These are phyloP conservation scores for Albugo candida DNA, from an alignment of 352 stramenopile genomes.

Conservation along the genomic window DNA sequence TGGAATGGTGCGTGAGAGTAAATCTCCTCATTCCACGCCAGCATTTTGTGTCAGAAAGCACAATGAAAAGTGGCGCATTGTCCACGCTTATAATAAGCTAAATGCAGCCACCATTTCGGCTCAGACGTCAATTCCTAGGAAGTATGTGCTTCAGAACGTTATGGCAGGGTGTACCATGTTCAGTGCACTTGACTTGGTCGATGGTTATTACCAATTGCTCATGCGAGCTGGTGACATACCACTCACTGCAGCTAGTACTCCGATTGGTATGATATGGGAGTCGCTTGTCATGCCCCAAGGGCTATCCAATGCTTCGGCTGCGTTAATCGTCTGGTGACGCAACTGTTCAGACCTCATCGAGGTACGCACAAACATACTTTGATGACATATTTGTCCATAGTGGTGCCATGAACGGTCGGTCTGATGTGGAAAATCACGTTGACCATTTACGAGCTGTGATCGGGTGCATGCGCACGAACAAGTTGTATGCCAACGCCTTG, in stretches of 20 bases:
- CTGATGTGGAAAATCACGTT: conserved; percentile 7
- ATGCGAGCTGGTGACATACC: too few species aligned
- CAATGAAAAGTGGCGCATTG: conserved; percentile 11
- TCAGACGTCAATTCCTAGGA: conserved; percentile 6
- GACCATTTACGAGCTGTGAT: conserved; percentile 7
- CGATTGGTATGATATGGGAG: too few species aligned
- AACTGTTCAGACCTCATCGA: too few species aligned
- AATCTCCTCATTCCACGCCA: conserved; percentile 7
- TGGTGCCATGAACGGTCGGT: too few species aligned
- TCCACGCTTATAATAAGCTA: conserved; percentile 10
- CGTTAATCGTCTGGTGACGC: conserved; percentile 12
- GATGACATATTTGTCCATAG: conserved; percentile 15
- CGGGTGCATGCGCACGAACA: neutral
- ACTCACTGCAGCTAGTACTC: too few species aligned
- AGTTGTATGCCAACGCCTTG: conserved; percentile 12
- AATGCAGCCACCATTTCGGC: neutral
- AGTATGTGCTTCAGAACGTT: conserved; percentile 11
- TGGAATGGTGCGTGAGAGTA: conserved; percentile 8
- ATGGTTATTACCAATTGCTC: too few species aligned
- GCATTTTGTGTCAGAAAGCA: conserved; percentile 15
- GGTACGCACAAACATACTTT: conserved; percentile 7
- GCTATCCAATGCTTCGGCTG: too few species aligned
- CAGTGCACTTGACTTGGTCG: conserved; percentile 11
- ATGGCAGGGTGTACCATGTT: conserved; percentile 9
- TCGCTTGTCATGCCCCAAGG: too few species aligned